Percentiles rank a stretch among this genome's conserved stretches.
These are phyloP conservation scores for Schizopora paradoxa DNA, from an alignment of 1,284 basidiomycete species.

Conservation along the genomic window DNA sequence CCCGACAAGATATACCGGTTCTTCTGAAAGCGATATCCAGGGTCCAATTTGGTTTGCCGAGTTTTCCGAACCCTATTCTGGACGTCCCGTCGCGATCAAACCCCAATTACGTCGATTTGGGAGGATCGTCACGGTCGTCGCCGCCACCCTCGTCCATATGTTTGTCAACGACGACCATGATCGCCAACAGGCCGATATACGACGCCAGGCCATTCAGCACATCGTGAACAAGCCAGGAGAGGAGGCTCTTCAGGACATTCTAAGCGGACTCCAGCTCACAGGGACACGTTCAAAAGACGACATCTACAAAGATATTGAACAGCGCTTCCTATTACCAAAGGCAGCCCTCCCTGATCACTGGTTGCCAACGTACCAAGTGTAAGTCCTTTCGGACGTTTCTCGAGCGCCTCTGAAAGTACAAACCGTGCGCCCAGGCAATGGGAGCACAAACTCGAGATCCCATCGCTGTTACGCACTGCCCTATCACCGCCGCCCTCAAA, in stretches of 20 bases:
- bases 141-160: no score
- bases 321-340: conserved; percentile 61
- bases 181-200: no score
- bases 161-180: no score
- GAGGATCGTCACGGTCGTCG: no score
- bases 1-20: no score
- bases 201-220: no score
- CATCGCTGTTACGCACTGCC: conserved; percentile 54
- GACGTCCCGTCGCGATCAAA: no score
- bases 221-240: no score
- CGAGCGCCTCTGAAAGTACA: background rate
- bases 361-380: conserved; percentile 76
- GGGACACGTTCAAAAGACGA: conserved; percentile 51
- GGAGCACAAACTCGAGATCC: conserved; percentile 55
- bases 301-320: conserved; percentile 62
- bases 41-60: no score
- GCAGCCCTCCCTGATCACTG: conserved; percentile 60
- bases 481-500: conserved; percentile 76
- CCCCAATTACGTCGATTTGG: no score
- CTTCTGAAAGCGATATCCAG: no score
- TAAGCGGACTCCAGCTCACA: conserved; percentile 51
- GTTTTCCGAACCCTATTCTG: no score
- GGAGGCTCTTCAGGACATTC: conserved; percentile 26
- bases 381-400: conserved; percentile 24
- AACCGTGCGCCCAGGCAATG: conserved; percentile 50